phyloP scores from a whole-genome alignment of 1,139 yeast species.

The Suhomyces chickasaworum region DNA sequence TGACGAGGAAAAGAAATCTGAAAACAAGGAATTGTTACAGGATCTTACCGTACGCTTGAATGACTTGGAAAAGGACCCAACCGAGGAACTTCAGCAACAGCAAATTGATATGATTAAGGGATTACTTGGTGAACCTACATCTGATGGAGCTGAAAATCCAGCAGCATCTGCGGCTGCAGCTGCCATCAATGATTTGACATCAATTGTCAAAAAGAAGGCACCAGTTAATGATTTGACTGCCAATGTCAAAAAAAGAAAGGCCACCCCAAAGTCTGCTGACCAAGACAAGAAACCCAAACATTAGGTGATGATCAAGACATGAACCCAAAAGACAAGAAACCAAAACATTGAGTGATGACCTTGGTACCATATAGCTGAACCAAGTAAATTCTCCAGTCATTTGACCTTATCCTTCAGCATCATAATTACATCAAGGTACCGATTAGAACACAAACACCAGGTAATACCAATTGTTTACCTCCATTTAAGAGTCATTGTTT shows the following conservation, averaged over 20 bases:
- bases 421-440: too few relatives aligned
- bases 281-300: conserved; percentile 8
- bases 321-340: too few relatives aligned
- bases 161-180: conserved; percentile 19
- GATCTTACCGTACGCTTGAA: conserved; percentile 54
- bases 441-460: too few relatives aligned
- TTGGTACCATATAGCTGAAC: too few relatives aligned
- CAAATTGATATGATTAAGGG: conserved; percentile 64
- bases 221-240: conserved; percentile 14
- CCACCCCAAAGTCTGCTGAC: conserved; percentile 5
- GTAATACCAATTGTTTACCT: too few relatives aligned
- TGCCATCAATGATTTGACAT: conserved; percentile 38
- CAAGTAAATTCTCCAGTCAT: too few relatives aligned
- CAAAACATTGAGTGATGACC: not conserved
- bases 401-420: too few relatives aligned
- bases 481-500: too few relatives aligned
- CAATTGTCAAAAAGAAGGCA: conserved; percentile 36
- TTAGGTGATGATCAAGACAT: too few relatives aligned
- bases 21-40: conserved; percentile 52
- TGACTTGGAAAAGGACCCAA: conserved; percentile 58
- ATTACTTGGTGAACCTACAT: conserved; percentile 55
- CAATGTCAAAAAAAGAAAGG: conserved; percentile 16
- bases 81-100: conserved; percentile 53
- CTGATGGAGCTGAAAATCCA: conserved; percentile 9
- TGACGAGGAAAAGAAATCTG: conserved; percentile 37